Evolutionary conservation across 768 basidiomycete genomes (phyloP).

Genomic region (Rhizopogon roseolus): DNA sequence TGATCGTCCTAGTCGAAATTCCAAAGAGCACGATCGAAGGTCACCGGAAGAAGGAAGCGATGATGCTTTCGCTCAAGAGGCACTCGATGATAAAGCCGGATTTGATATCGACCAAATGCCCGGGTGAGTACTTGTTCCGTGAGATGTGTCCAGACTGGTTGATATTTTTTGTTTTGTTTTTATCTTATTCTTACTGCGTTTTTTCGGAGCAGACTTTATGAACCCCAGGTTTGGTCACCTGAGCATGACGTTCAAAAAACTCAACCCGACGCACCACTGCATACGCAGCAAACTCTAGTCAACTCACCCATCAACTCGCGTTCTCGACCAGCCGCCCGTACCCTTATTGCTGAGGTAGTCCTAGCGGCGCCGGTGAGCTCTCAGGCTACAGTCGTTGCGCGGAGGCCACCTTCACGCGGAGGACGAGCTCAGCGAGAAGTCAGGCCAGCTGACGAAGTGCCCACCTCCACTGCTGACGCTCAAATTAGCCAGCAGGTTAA

Average conservation of each 20-base stretch:
- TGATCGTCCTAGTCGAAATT: neutral
- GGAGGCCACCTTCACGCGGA: neutral
- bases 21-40: neutral
- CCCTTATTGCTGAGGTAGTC: constrained; percentile 2
- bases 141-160: neutral
- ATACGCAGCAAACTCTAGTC: constrained; percentile 23
- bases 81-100: neutral
- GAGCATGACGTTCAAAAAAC: neutral
- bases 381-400: neutral
- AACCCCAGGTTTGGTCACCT: constrained; percentile 1
- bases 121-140: constrained; percentile 9
- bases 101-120: neutral
- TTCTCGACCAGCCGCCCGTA: neutral
- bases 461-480: neutral
- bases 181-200: too few relatives aligned
- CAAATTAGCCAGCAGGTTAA: neutral
- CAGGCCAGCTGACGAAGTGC: neutral
- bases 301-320: constrained; percentile 9
- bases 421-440: neutral
- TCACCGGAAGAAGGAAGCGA: constrained; percentile 10
- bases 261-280: constrained; percentile 4
- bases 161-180: neutral
- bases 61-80: constrained; percentile 19
- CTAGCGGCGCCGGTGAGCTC: neutral
- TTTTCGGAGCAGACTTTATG: constrained; percentile 1